phyloP scores from a whole-genome alignment of 805 yeast genomes.

The Pichia occidentalis region DNA sequence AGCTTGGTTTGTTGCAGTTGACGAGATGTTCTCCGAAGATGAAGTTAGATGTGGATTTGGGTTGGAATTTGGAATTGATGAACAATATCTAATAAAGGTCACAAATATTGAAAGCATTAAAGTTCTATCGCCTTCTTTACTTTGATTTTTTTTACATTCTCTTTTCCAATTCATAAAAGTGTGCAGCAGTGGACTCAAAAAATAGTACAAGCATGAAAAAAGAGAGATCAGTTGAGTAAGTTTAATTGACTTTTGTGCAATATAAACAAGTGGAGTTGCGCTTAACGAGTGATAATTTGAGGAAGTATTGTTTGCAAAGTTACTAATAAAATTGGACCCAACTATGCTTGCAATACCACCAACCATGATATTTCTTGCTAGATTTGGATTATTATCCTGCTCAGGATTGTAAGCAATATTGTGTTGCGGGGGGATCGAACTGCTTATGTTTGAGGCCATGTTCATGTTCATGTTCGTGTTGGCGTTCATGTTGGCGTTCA shows the following conservation, averaged over 20 bases:
- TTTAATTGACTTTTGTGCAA: constrained; percentile 3
- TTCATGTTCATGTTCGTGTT: too few relatives aligned
- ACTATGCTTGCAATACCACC: constrained; percentile 32
- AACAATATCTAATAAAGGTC: background rate
- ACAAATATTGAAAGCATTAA: background rate
- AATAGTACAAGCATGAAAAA: constrained; percentile 20
- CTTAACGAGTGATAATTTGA: background rate
- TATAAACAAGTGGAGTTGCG: constrained; percentile 4
- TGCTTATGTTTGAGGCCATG: background rate
- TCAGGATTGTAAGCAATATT: background rate
- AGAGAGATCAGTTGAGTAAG: constrained; percentile 13
- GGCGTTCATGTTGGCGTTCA: background rate
- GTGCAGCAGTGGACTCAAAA: background rate
- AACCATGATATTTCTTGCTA: constrained; percentile 20
- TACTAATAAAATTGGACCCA: constrained; percentile 27
- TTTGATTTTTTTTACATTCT: too few relatives aligned
- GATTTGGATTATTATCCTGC: background rate
- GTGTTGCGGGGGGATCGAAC: background rate
- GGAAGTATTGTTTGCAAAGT: background rate
- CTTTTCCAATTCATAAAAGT: background rate
- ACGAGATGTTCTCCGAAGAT: too few relatives aligned
- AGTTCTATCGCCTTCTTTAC: too few relatives aligned
- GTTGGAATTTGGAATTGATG: background rate
- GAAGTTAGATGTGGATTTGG: background rate
- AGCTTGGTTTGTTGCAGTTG: constrained; percentile 4